Percentiles rank a stretch among this genome's conserved stretches.
Evolutionary conservation across 1,284 basidiomycete species (phyloP).

Genomic region (Anthracocystis walkeri): DNA sequence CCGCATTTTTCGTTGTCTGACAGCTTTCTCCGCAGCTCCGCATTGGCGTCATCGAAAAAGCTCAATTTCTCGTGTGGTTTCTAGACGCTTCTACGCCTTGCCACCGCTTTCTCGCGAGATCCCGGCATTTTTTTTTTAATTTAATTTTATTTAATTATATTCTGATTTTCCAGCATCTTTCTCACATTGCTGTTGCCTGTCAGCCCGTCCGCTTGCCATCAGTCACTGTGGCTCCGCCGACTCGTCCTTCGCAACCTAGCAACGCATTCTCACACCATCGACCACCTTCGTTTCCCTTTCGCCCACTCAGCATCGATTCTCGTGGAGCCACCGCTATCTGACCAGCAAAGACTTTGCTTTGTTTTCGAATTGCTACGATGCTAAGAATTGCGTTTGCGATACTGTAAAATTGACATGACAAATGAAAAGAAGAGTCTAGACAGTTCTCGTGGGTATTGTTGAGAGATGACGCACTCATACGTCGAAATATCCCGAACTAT

Average conservation of each 20-base stretch:
- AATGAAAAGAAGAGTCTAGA: neutral
- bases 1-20: constrained; percentile 11
- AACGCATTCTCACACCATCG: too few species aligned
- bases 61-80: constrained; percentile 23
- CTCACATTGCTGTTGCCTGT: neutral
- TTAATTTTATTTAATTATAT: neutral
- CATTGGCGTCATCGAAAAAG: neutral
- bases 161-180: neutral
- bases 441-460: too few species aligned
- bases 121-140: neutral
- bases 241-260: neutral
- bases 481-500: constrained; percentile 36
- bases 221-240: neutral
- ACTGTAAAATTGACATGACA: neutral
- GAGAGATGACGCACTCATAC: neutral
- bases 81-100: constrained; percentile 25
- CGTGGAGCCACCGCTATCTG: neutral
- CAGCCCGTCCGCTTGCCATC: neutral
- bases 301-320: neutral
- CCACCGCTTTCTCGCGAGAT: neutral
- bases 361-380: too few species aligned
- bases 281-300: neutral
- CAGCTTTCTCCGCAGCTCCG: constrained; percentile 17
- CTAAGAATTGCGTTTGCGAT: too few species aligned
- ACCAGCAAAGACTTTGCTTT: neutral